Base-by-base conservation (phyloP, 768 basidiomycete species). In the Coprinellus aureogranulatus region DNA sequence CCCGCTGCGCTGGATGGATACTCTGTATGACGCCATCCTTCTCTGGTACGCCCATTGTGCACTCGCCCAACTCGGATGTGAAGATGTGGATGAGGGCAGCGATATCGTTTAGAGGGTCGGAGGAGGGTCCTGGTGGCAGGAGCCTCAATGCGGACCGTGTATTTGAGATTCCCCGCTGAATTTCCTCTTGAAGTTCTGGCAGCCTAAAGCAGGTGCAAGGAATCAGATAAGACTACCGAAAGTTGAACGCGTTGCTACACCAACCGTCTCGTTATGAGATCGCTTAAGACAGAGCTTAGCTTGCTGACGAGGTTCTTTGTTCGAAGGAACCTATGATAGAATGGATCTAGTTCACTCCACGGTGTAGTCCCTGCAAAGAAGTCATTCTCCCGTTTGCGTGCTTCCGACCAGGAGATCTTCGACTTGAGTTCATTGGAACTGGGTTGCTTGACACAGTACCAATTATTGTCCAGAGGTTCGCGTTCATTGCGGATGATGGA, bases 201-300 rank as follows among this genome's bases (percentile, higher is more conserved):
- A 90, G 74, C 45, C 89, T 90, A n/a, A n/a, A n/a, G n/a, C n/a
- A n/a, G n/a, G 18, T 6, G n/a, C 22, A 11, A 42, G 2, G 11
- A 75, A 64, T 25, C 87, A 85, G 0, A 84, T 65, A 23, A 80
- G 76, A 0, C 82, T 81, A 1, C 85, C 63, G n/a, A 83, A 76
- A 1, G 66, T 23, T 27, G 14, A 4, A 22, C 57, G 26, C 23
- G 23, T 6, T 14, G 25, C 40, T 20, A 4, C 4, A 68, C 74
- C 1, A 53, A 87, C 89, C 85, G 72, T 60, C 82, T 83, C 0
- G 78, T 69, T 31, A 90, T 87, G 2, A 88, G 68, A 27, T 85
- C 82, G 0, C 87, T 86, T 0, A 92, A 66, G 6, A 88, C 79
- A 0, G 68, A 59, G 55, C 88, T 88, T 37, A 91, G 68, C 81